Evolutionary conservation across 2,329 filamentous ascomycete genomes (phyloP), one percentile per base, ranked within the genome.

Genomic region (Aspergillus luchuensis): DNA sequence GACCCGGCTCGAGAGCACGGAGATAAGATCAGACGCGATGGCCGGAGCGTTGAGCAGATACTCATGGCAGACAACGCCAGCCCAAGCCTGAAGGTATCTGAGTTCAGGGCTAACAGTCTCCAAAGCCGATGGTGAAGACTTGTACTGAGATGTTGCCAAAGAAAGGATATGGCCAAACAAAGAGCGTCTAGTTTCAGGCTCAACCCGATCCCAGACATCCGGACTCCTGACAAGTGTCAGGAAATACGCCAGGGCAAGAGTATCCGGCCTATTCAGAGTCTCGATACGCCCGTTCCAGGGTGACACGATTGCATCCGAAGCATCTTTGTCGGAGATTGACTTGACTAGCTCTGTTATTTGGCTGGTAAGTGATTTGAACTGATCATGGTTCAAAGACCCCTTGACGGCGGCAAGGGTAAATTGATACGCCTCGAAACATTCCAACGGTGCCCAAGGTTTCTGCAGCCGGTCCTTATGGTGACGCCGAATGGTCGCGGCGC

Each of bases 201-300:
- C 62, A 28, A 79, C 63, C 25, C 66, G 60, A 38, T 62, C 53
- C 72, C 75, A 74, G 13, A 71, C 59, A 21, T 67, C 58, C 4
- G 74, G 74, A 23, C 63, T 69, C 28, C 70, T 68, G 10, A 78
- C 61, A 17, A 78, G 65, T 1, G 70, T 69, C 51, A 74, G 57
- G 23, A 77, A 67, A 49, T 75, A 77, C 7, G 72, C 76, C 55
- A 77, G 60, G 15, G 67, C 70, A 51, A 77, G 72, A 23, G 68
- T 67, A 7, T 60, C 59, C 15, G 70, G 63, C 13, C 72, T 72
- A 30, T 68, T 60, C n/a, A 79, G 54, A 10, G 70, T 72, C 23
- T 79, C 74, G 30, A 71, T 65, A 13, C 73, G 73, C 21, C 77
- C 76, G 65, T 78, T 67, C 77, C 77, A 79, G 4, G 70, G 66